Evolutionary conservation across 1,284 basidiomycete species (phyloP).

Genomic region (Neonothopanus nambi): DNA sequence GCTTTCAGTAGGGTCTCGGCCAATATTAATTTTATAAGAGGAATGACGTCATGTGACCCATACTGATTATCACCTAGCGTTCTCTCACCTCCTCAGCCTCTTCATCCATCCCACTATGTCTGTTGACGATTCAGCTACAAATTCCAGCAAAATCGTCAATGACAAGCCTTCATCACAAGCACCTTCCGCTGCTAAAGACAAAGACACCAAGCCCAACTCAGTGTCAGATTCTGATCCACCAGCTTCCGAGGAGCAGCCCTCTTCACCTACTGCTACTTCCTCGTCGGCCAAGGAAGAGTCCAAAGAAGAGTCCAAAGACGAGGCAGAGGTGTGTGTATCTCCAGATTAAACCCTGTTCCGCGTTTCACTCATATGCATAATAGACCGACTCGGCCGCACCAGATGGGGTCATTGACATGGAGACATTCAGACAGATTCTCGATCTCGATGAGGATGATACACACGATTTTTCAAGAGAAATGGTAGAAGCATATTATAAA

Average conservation of each 20-base stretch:
- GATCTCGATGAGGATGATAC: conserved; percentile 87
- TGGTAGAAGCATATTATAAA: conserved; percentile 80
- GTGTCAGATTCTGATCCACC: no score
- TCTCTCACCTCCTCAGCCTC: no score
- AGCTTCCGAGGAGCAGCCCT: neutral
- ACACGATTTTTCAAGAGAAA: conserved; percentile 76
- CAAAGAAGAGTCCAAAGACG: neutral
- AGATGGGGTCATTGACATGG: conserved; percentile 64
- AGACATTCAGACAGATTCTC: conserved; percentile 82
- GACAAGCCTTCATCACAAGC: no score
- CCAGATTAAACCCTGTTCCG: neutral
- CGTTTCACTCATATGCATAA: conserved; percentile 16
- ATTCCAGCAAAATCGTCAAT: no score
- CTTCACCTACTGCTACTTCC: neutral
- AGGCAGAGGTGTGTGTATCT: neutral
- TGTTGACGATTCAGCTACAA: no score
- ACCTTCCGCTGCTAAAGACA: no score
- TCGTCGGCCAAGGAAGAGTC: neutral
- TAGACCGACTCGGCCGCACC: conserved; percentile 9
- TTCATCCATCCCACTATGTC: no score
- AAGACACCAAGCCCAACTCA: no score
- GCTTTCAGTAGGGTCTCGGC: no score
- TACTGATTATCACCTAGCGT: no score
- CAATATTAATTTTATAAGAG: no score
- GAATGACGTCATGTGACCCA: no score